A percentile compares a stretch with the other conserved stretches of the same genome.
These are phyloP conservation scores for Prunus salicina DNA, from an alignment of 306 rosid genomes.

Conservation along the genomic window DNA sequence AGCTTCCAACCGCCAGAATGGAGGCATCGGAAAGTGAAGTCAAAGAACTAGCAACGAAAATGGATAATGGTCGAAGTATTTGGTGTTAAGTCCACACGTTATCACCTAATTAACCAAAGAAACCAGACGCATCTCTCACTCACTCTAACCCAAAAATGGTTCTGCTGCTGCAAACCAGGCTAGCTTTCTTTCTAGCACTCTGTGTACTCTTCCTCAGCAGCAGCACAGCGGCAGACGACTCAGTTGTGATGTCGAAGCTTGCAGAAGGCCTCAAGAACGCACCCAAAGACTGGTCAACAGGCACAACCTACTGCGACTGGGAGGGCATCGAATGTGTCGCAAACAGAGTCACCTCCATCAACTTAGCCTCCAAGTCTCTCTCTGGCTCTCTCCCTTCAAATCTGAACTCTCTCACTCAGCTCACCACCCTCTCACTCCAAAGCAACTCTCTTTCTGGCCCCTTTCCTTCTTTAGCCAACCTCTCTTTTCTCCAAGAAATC, in stretches of 20 bases:
- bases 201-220: background rate
- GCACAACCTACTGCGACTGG: constrained; percentile 52
- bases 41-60: no score
- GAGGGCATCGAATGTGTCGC: constrained; percentile 39
- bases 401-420: constrained; percentile 60
- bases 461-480: constrained; percentile 60
- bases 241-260: constrained; percentile 45
- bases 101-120: background rate
- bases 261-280: constrained; percentile 24
- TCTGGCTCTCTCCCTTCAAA: constrained; percentile 69
- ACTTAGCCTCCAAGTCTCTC: constrained; percentile 39
- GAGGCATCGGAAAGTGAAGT: no score
- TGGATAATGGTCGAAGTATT: no score
- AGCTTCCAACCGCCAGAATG: no score
- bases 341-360: constrained; percentile 50
- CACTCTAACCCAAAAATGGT: constrained; percentile 43
- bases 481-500: constrained; percentile 36
- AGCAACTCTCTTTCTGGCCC: constrained; percentile 51
- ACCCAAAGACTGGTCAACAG: constrained; percentile 50
- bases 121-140: background rate
- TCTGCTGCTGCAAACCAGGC: constrained; percentile 28
- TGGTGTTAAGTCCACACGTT: constrained; percentile 10
- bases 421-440: constrained; percentile 51
- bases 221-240: constrained; percentile 49
- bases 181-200: background rate